A percentile compares a stretch with the other conserved stretches of the same genome.
These are phyloP conservation scores for Epichloe typhina DNA, from an alignment of 2,329 filamentous ascomycete species.

Conservation along the genomic window DNA sequence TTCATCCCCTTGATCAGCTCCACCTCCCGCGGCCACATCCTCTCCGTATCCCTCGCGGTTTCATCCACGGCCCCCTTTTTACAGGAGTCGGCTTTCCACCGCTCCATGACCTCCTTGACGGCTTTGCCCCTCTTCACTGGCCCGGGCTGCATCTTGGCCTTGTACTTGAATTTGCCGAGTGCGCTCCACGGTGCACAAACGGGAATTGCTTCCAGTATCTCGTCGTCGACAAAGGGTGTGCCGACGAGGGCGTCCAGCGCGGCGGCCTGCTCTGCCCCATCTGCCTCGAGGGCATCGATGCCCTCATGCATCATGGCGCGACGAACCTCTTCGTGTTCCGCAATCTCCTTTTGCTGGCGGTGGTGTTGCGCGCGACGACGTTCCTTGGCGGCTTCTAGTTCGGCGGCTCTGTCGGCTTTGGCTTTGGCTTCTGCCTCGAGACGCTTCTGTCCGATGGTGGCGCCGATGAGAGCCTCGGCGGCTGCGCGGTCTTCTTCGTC, in stretches of 20 bases:
- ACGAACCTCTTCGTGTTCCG: conserved; percentile 61
- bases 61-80: conserved; percentile 50
- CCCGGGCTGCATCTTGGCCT: conserved; percentile 87
- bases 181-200: conserved; percentile 54
- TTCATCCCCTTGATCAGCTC: conserved; percentile 73
- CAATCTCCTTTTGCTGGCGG: conserved; percentile 59
- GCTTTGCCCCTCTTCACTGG: conserved; percentile 88
- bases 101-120: conserved; percentile 74
- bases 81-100: conserved; percentile 56
- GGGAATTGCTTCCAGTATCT: conserved; percentile 56
- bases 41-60: conserved; percentile 48
- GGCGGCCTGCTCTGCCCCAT: conserved; percentile 39
- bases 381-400: conserved; percentile 56
- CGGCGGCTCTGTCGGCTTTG: conserved; percentile 54
- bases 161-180: conserved; percentile 69
- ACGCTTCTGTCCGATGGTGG: conserved; percentile 51
- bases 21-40: conserved; percentile 75
- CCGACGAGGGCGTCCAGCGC: conserved; percentile 63
- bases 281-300: conserved; percentile 45
- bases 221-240: conserved; percentile 66
- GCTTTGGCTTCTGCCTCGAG: conserved; percentile 55
- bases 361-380: conserved; percentile 71
- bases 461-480: conserved; percentile 78
- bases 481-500: conserved; percentile 84
- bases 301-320: conserved; percentile 44